phyloP scores from a whole-genome alignment of 192 early-diverging fungal genomes.

The Powellomyces hirtus region DNA sequence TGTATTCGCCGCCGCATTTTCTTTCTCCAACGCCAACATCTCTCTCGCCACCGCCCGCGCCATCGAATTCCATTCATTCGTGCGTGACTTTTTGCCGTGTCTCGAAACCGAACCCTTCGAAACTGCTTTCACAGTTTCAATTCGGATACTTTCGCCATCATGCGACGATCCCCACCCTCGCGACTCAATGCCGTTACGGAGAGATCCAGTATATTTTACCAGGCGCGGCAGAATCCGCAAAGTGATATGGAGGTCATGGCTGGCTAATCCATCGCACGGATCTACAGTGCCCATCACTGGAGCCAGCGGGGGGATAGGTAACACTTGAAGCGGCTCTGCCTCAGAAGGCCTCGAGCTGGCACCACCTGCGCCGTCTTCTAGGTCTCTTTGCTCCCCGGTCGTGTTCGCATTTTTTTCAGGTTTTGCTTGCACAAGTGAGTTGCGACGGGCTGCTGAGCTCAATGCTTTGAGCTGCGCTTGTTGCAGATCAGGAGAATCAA shows the following conservation, averaged over 20 bases:
- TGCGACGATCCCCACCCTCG: constrained; percentile 70
- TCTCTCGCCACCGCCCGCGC: constrained; percentile 32
- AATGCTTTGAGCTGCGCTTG: background rate
- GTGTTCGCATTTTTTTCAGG: background rate
- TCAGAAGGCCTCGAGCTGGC: background rate
- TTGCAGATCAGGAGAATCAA: constrained; percentile 33
- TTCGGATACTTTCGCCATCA: constrained; percentile 70
- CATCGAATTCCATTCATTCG: constrained; percentile 33
- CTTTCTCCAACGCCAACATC: constrained; percentile 26
- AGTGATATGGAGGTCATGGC: constrained; percentile 67
- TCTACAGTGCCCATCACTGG: constrained; percentile 34
- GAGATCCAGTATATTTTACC: constrained; percentile 62
- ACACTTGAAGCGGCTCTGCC: background rate
- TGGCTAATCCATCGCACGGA: constrained; percentile 39
- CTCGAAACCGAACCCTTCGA: constrained; percentile 38
- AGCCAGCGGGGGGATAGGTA: background rate
- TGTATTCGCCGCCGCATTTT: no score
- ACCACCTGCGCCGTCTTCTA: background rate
- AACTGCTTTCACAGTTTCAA: constrained; percentile 59
- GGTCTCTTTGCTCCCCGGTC: no score
- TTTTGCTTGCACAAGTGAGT: background rate
- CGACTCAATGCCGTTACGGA: constrained; percentile 50
- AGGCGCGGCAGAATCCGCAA: constrained; percentile 72
- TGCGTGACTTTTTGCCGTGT: constrained; percentile 45
- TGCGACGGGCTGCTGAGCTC: background rate